These are phyloP conservation scores for Alectoria sarmentosa DNA, from an alignment of 495 filamentous ascomycete genomes.

Conservation along the genomic window DNA sequence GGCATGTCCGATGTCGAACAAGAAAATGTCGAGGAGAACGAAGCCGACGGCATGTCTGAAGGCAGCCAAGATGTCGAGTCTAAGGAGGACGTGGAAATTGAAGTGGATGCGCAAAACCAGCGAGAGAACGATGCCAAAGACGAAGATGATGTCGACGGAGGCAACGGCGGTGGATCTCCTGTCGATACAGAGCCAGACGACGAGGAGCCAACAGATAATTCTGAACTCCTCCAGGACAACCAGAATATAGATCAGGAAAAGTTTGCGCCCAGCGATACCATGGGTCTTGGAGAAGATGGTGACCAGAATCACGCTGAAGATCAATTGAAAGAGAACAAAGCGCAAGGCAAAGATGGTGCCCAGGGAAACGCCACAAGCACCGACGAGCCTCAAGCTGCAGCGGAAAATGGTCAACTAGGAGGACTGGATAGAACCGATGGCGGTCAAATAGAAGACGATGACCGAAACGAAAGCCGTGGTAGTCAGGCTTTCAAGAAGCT, in stretches of 20 bases:
- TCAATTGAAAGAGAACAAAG: constrained; percentile 36
- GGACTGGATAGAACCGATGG: not conserved
- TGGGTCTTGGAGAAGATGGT: constrained; percentile 37
- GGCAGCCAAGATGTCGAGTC: constrained; percentile 53
- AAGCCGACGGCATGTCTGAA: constrained; percentile 30
- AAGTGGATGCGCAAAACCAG: not conserved
- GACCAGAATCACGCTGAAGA: constrained; percentile 37
- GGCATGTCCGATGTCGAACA: constrained; percentile 65
- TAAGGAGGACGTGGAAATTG: constrained; percentile 38
- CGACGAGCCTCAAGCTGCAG: constrained; percentile 38
- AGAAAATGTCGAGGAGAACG: constrained; percentile 15
- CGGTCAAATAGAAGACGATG: not conserved
- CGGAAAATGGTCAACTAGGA: constrained; percentile 26
- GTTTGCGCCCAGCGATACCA: constrained; percentile 57
- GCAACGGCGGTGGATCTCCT: constrained; percentile 38
- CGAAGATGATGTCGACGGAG: constrained; percentile 37
- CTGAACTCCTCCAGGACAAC: constrained; percentile 34
- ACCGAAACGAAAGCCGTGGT: not conserved
- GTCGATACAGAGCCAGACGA: constrained; percentile 46
- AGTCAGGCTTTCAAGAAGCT: constrained; percentile 77
- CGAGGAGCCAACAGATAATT: constrained; percentile 40
- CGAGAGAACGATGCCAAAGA: constrained; percentile 20
- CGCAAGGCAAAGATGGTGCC: constrained; percentile 38
- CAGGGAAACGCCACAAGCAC: constrained; percentile 29
- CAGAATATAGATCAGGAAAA: constrained; percentile 54